These are phyloP conservation scores for Sporothrix euskadiensis DNA, from an alignment of 2,329 filamentous ascomycete genomes.

Conservation along the genomic window DNA sequence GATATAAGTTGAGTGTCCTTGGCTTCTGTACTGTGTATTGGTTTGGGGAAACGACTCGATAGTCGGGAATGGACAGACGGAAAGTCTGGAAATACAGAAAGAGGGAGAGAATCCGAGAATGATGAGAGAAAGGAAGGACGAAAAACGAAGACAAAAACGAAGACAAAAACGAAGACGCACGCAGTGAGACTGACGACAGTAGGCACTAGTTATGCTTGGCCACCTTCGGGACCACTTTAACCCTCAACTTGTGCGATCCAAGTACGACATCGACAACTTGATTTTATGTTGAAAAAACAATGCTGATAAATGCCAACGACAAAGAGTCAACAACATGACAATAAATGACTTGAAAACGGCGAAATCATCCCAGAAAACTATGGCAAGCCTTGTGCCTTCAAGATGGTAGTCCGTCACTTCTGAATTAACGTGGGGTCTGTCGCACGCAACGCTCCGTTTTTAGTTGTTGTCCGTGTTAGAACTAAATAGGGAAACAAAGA, in stretches of 20 bases:
- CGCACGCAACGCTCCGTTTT: neutral
- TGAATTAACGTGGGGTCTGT: neutral
- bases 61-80: conserved; percentile 6
- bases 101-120: neutral
- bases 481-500: neutral
- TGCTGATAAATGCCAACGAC: neutral
- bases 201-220: neutral
- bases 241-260: neutral
- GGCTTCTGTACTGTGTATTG: neutral
- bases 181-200: neutral
- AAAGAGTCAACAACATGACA: neutral
- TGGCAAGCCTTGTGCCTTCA: neutral
- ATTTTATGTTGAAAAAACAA: neutral
- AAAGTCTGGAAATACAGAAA: conserved; percentile 23
- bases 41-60: neutral
- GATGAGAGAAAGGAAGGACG: too few relatives aligned
- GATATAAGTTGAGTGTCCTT: neutral
- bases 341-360: neutral
- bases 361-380: neutral
- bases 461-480: neutral
- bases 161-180: neutral
- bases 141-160: neutral
- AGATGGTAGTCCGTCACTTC: neutral
- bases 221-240: conserved; percentile 1
- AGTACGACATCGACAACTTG: neutral